Percentiles rank a stretch among this genome's conserved stretches.
Conservation (phyloP, 352 stramenopile species). For the Phytophthora boehmeriae region DNA sequence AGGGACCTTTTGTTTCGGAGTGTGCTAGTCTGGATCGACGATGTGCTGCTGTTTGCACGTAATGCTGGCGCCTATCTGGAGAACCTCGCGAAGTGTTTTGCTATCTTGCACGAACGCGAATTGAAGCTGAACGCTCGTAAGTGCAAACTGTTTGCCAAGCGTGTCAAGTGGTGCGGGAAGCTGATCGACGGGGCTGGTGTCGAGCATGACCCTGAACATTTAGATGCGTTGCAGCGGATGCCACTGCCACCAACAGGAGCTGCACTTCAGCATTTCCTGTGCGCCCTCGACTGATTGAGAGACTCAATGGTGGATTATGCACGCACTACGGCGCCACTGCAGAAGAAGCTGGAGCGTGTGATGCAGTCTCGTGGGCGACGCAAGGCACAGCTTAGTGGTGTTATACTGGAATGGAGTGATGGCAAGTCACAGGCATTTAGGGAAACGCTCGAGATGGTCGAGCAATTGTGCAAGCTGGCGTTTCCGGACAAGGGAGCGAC, state of each 20-base stretch:
- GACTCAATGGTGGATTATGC: neutral
- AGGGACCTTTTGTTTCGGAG: constrained; percentile 10
- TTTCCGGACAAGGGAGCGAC: neutral
- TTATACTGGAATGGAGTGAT: neutral
- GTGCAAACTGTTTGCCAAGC: constrained; percentile 13
- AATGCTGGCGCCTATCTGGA: neutral
- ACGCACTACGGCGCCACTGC: neutral
- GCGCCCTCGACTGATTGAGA: neutral
- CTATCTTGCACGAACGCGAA: constrained; percentile 1
- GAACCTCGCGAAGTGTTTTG: constrained; percentile 1
- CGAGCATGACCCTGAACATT: neutral
- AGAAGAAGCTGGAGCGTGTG: neutral
- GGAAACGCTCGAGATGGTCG: neutral
- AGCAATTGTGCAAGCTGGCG: neutral
- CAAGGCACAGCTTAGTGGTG: neutral
- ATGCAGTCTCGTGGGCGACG: neutral
- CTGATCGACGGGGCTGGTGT: constrained; percentile 15
- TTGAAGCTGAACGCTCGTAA: constrained; percentile 22
- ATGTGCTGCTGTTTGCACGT: constrained; percentile 1
- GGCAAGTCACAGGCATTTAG: neutral
- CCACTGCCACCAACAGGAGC: constrained; percentile 8
- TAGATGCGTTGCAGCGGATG: constrained; percentile 4
- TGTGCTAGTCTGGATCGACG: constrained; percentile 9
- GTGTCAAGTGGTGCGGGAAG: constrained; percentile 22
- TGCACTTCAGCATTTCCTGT: constrained; percentile 20